phyloP scores from a whole-genome alignment of 139 green algal species.

The Spirogloea muscicola region DNA sequence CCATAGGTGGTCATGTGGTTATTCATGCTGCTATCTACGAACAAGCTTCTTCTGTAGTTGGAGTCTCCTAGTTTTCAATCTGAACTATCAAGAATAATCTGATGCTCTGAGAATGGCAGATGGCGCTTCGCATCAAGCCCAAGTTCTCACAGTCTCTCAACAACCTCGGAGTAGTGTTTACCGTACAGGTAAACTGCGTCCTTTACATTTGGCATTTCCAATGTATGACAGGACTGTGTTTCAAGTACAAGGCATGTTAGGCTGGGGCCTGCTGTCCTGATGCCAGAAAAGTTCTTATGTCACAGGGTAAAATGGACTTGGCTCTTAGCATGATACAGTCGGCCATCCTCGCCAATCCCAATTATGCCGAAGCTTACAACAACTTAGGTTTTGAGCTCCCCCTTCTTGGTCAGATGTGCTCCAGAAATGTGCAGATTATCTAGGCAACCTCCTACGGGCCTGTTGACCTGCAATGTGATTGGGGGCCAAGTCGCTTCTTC shows the following conservation, averaged over 20 bases:
- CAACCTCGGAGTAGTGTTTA: constrained; percentile 93
- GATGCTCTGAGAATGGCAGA: constrained; percentile 14
- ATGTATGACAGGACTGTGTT: too few species aligned
- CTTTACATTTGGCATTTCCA: too few species aligned
- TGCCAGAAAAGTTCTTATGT: constrained; percentile 1
- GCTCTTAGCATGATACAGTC: constrained; percentile 76
- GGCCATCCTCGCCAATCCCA: constrained; percentile 64
- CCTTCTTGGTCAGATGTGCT: not conserved
- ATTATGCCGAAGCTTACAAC: constrained; percentile 76
- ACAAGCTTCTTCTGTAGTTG: not conserved
- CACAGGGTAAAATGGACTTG: constrained; percentile 57
- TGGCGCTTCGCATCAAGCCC: constrained; percentile 47
- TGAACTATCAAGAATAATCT: not conserved
- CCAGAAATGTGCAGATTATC: not conserved
- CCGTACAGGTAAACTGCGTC: constrained; percentile 58
- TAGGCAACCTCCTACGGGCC: too few species aligned
- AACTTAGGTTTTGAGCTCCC: constrained; percentile 59
- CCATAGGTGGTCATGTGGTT: constrained; percentile 50
- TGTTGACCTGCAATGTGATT: too few species aligned
- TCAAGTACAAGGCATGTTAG: too few species aligned
- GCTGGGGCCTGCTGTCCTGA: too few species aligned
- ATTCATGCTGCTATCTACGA: constrained; percentile 43
- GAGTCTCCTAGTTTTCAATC: not conserved
- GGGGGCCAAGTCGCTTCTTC: too few species aligned
- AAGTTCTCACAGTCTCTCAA: constrained; percentile 72